These are phyloP conservation scores for Fennellomyces sp. DNA, from an alignment of 371 early-diverging fungal species.

Conservation along the genomic window DNA sequence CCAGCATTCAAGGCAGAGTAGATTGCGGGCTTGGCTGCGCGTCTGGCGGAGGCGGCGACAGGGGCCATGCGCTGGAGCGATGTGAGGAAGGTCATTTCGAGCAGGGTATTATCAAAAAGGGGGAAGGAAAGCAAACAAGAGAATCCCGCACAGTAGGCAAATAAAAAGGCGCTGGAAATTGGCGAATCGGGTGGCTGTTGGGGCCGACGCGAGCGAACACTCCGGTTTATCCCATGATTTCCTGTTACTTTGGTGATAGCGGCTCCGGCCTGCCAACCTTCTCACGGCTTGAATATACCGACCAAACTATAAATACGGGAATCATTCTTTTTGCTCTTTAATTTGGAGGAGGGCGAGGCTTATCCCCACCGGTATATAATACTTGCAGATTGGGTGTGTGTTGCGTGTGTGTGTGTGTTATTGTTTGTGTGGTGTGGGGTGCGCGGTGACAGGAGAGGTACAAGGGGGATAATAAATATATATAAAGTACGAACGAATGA, in stretches of 20 bases:
- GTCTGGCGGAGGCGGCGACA: slow-evolving; percentile 31
- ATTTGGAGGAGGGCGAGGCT: too few species aligned
- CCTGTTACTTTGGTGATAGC: background rate
- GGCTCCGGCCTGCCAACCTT: background rate
- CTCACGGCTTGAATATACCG: background rate
- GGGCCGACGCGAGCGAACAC: background rate
- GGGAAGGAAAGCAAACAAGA: background rate
- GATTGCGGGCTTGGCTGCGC: slow-evolving; percentile 38
- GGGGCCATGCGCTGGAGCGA: slow-evolving; percentile 50
- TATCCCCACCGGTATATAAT: too few species aligned
- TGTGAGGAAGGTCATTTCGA: slow-evolving; percentile 45
- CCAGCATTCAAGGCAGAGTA: slow-evolving; percentile 24
- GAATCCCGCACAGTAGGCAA: background rate
- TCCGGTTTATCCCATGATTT: background rate
- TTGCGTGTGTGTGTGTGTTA: too few species aligned
- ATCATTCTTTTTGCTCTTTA: too few species aligned
- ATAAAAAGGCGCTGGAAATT: slow-evolving; percentile 6
- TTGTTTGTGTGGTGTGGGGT: too few species aligned
- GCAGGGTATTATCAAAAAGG: background rate
- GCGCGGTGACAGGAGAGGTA: too few species aligned
- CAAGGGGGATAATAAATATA: too few species aligned
- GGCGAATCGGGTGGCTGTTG: slow-evolving; percentile 8
- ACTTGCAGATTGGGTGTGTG: too few species aligned
- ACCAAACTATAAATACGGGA: too few species aligned
- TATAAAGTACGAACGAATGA: background rate